Base-by-base conservation (phyloP, 331 rosid species). In the Acacia concinna region DNA sequence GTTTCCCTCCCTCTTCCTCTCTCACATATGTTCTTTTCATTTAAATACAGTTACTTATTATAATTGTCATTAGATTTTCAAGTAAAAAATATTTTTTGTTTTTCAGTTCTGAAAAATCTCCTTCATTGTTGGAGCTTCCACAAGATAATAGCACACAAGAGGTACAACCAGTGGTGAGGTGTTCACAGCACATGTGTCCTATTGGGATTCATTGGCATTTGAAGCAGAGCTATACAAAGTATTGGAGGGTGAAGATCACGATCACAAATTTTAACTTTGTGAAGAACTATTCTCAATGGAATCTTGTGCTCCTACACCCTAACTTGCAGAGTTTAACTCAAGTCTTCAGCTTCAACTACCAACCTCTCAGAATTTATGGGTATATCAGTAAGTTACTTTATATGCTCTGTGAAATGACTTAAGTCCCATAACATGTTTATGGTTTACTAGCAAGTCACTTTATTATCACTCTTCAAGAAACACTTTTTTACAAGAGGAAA, bases 131-230 rank as follows among this genome's bases (percentile, higher is more conserved):
- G 83, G 37, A 86, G 78, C 89, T 86, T 52, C 89, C 90, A 73
- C 78, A 65, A 6, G 73, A 56, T 11, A 44, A 46, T 4, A 67
- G 31, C 8, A 20, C 59, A 23, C 82, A 70, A 77, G 46, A 56
- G 20, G 20, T 71, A 35, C 14, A 75, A 23, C 67, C 87, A 35
- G 27, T 89, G 74, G 89, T 92, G 41, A 79, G 79, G 84, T 94
- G 98, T 78, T 82, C 98, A 9, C 67, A 62, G 46, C 97, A 94
- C 67, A 89, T 92, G 98, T 92, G 98, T 78, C 97, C 98, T 34
- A 86, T 92, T 74, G 81, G 89, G 51, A 86, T 94, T 44, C 98
- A 92, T n/a, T 94, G 97, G 97, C 98, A 94, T 79, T 88, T 94
- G 72, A 92, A 94, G 67, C 86, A 88, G 77, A 94, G 91, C 47